Base-by-base conservation (phyloP, 176 grass and related monocot genomes). In the Areca catechu region DNA sequence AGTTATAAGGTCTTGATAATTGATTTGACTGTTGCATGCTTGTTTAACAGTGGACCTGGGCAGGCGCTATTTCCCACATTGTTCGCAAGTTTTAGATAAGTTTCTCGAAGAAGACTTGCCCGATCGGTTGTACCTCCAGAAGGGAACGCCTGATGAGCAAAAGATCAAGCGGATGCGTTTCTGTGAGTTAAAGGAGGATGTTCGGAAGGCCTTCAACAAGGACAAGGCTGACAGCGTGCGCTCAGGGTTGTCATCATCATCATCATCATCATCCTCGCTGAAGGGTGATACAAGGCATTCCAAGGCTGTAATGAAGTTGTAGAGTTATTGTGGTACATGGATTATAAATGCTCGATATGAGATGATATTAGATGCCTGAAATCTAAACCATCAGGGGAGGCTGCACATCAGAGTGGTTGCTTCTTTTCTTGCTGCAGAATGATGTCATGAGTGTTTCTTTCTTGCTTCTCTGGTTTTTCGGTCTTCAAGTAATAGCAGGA, bases 71-170 rank as follows among this genome's bases (percentile, higher is more conserved):
- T 98, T 98, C 25, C 75, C 87, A 7, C 83, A 93, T 59, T 98
- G 94, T 70, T 98, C 94, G 0, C 78, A 86, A 52, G 81, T 98
- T 47, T 65, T 98, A 5, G 88, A 98, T 70, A 93, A 85, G 60
- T 76, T 89, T 59, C 57, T 98, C 48, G 88, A 98, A 48, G 79
- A 98, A 22, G 74, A 85, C 21, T 63, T 83, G 55, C 74, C 63
- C 0, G 81, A 92, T 27, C 28, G 57, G 16, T 73, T 71, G 57
- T 72, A 73, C 66, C 87, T 85, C 15, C 75, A 77, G 63, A 85
- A 75, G 30, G 81, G 78, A 48, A 80, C 70, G 18, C 76, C 73
- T 3, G 88, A 89, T 16, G 88, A 92, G 67, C 94, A 89, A 49
- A 66, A 81, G 53, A 69, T 85, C 15, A 98, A 86, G 57, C 68